These are phyloP conservation scores for Coffea canephora DNA, from an alignment of 257 asterid genomes.

Conservation along the genomic window DNA sequence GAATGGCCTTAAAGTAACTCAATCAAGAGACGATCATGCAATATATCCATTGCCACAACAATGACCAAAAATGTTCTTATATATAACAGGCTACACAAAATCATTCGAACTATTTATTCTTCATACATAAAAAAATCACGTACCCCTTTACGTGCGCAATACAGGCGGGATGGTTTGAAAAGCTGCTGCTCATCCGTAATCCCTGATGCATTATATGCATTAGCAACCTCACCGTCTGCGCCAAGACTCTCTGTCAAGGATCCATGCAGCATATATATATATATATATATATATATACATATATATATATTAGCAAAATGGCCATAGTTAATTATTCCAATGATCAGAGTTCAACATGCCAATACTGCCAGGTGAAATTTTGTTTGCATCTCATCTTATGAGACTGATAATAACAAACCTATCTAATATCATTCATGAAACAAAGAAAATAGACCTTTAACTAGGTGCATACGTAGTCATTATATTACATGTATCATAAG, in stretches of 20 bases:
- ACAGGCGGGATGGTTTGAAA: conserved; percentile 45
- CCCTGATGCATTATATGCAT: conserved; percentile 29
- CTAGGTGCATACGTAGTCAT: background rate
- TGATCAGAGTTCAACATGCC: background rate
- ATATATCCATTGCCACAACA: background rate
- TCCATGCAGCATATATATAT: background rate
- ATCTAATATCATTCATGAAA: background rate
- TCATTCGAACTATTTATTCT: no score
- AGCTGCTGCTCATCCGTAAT: conserved; percentile 33
- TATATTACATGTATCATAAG: background rate
- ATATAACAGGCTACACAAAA: no score
- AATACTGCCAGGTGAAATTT: no score
- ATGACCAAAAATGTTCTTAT: background rate
- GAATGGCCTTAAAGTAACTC: background rate
- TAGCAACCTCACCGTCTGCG: conserved; percentile 25
- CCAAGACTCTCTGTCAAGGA: conserved; percentile 24
- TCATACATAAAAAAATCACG: background rate
- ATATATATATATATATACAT: no score
- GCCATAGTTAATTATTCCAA: background rate
- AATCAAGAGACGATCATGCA: background rate
- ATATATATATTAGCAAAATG: background rate
- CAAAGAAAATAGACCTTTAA: background rate
- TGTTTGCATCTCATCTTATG: background rate
- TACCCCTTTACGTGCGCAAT: conserved; percentile 74
- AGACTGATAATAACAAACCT: no score